Evolutionary conservation across 306 rosid genomes (phyloP), one percentile per base, ranked within the genome.

Genomic region (Lathyrus oleraceus): DNA sequence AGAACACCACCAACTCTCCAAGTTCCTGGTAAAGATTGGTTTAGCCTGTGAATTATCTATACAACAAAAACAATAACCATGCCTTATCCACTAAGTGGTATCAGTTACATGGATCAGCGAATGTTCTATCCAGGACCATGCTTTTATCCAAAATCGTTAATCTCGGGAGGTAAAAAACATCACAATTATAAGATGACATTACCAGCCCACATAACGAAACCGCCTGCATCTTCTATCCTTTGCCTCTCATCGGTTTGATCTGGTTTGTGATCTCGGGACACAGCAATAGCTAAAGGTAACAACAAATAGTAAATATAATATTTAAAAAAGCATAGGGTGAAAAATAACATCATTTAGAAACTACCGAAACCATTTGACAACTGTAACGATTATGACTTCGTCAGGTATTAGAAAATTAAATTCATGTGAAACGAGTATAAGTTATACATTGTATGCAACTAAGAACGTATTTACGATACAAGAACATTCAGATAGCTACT

Each of bases 1-100:
- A 94, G 98, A 81, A 94, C 98, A 20, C 98, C 98, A 77, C 98
- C 97, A 70, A 94, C 98, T 82, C 98, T 94, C 98, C 98, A 94
- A 68, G 98, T 94, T 85, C 98, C 98, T 94, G 85, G 86, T 42
- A 52, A 57, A 71, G 20, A 47, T 8, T 40, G 54, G 32, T 17
- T 39, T 78, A 59, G 54, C 27, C 14, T 39, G 76, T 59, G 56
- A 32, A 67, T 30, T 25, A 25, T 25, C 28, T 23, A 23, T 23
- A 23, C 25, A 23, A 23, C 2, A 23, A 23, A 23, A 1, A 23
- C 25, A 23, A 23, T 23, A 23, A 23, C 25, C 25, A 23, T 23
- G 25, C 25, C 25, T 23, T 23, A 23, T 23, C 25, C 25, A 23
- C 2, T 23, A 23, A 1, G 25, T 23, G 1, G 25, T 2, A 3